Evolutionary conservation across 2,329 filamentous ascomycete species (phyloP), one percentile per base, ranked within the genome.

Genomic region (Fusarium bulbicola): DNA sequence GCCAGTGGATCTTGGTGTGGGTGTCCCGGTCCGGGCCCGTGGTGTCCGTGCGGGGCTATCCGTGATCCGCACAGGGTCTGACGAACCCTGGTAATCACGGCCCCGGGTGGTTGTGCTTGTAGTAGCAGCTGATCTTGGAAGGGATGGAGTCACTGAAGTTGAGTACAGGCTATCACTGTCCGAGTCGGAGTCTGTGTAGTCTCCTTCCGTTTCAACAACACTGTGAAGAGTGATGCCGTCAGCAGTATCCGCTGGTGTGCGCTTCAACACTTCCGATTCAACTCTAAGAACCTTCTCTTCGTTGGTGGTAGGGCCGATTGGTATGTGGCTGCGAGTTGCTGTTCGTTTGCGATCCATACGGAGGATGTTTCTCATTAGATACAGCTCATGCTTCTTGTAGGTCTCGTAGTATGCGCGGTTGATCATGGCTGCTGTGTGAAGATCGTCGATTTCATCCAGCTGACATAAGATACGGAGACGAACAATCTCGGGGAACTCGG

Each of bases 321-420:
- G 73, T 16, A 77, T 66, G 7, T 75, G 70, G 5, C 73, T 73
- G 8, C 64, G 71, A 30, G 59, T 37, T 12, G 63, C 71, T 9
- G 66, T 66, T 37, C 77, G 70, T 32, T 76, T 72, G 1, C 76
- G 66, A 37, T 76, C 79, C 30, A 77, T 79, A 13, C 80, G 80
- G 0, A 83, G 73, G 7, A 83, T 80, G 15, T 79, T 81, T 7
- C 79, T 79, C 78, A 83, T 79, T 16, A 87, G 74, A 16, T 69
- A 72, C 6, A 83, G 77, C 72, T 87, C 84, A 60, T 87, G 81
- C 46, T 80, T 80, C 76, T 86, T 84, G 61, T 85, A 87, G 6
- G 83, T 82, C 12, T 80, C 79, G 43, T 86, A 87, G 68, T 86
- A 86, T 8, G 75, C 77, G 45, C 80, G 81, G 65, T 81, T 85